These are phyloP conservation scores for Xylariaceae sp. DNA, from an alignment of 2,329 filamentous ascomycete species.

Conservation along the genomic window DNA sequence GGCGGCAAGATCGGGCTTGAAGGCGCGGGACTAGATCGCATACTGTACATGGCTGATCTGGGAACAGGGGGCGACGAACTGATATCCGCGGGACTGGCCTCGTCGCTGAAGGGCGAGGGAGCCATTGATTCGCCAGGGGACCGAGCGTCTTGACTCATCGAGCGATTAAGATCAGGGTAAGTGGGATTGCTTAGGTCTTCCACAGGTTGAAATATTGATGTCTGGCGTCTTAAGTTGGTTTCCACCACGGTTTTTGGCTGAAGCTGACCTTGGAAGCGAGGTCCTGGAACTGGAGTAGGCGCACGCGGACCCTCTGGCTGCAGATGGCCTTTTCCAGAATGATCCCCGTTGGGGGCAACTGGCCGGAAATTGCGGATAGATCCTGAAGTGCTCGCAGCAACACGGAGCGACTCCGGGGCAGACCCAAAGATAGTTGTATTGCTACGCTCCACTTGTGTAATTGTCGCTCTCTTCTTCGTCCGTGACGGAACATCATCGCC, in stretches of 20 bases:
- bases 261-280: conserved; percentile 25
- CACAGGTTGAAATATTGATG: conserved; percentile 49
- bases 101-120: conserved; percentile 47
- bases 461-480: conserved; percentile 70
- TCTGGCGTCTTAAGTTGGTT: conserved; percentile 56
- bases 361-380: conserved; percentile 83
- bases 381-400: conserved; percentile 85
- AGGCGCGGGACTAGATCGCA: conserved; percentile 57
- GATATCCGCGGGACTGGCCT: conserved; percentile 72
- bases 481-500: conserved; percentile 51
- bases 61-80: conserved; percentile 86
- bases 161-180: conserved; percentile 32
- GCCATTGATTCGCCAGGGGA: conserved; percentile 49
- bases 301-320: conserved; percentile 70
- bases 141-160: conserved; percentile 44
- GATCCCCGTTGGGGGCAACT: conserved; percentile 47
- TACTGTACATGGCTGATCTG: conserved; percentile 47
- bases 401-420: conserved; percentile 72
- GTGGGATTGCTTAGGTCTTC: conserved; percentile 28
- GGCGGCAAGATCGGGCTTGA: conserved; percentile 75
- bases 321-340: conserved; percentile 45
- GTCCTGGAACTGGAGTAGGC: conserved; percentile 67
- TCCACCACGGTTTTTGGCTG: conserved; percentile 33
- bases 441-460: conserved; percentile 67
- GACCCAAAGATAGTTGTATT: conserved; percentile 66